Evolutionary conservation across 2,329 filamentous ascomycete genomes (phyloP).

Genomic region (Tolypocladium guangdongense): DNA sequence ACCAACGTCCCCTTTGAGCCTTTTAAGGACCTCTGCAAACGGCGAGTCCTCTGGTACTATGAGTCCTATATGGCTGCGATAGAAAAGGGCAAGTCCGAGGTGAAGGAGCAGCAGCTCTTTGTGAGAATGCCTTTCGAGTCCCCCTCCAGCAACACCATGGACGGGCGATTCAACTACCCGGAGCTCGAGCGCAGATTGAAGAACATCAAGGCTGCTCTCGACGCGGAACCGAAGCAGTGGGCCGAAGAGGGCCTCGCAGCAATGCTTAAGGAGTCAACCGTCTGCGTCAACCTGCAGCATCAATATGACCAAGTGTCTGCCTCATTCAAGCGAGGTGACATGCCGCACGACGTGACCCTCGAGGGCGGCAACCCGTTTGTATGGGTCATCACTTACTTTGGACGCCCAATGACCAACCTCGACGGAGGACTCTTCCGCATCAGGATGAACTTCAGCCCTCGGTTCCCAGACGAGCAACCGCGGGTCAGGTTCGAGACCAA

Average conservation of each 20-base stretch:
- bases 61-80: conserved; percentile 72
- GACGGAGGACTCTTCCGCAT: conserved; percentile 86
- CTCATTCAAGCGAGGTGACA: conserved; percentile 58
- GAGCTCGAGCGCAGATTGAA: conserved; percentile 59
- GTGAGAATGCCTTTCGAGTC: conserved; percentile 78
- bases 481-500: conserved; percentile 69
- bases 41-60: conserved; percentile 92
- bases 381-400: conserved; percentile 84
- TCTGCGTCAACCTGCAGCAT: conserved; percentile 71
- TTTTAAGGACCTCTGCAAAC: conserved; percentile 84
- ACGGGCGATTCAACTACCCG: conserved; percentile 73
- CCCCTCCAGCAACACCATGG: conserved; percentile 63
- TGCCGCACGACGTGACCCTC: conserved; percentile 65
- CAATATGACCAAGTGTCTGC: conserved; percentile 78
- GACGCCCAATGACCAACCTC: conserved; percentile 82
- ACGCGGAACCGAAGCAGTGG: conserved; percentile 65
- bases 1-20: conserved; percentile 58
- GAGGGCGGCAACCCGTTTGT: conserved; percentile 78
- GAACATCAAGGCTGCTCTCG: conserved; percentile 57
- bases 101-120: conserved; percentile 55
- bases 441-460: conserved; percentile 66
- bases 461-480: conserved; percentile 82
- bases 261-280: conserved; percentile 55
- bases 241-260: conserved; percentile 53
- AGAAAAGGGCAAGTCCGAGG: conserved; percentile 50